Percentiles rank a stretch among this genome's conserved stretches.
Evolutionary conservation across 2,329 filamentous ascomycete species (phyloP).

Genomic region (Aspergillus fijiensis): DNA sequence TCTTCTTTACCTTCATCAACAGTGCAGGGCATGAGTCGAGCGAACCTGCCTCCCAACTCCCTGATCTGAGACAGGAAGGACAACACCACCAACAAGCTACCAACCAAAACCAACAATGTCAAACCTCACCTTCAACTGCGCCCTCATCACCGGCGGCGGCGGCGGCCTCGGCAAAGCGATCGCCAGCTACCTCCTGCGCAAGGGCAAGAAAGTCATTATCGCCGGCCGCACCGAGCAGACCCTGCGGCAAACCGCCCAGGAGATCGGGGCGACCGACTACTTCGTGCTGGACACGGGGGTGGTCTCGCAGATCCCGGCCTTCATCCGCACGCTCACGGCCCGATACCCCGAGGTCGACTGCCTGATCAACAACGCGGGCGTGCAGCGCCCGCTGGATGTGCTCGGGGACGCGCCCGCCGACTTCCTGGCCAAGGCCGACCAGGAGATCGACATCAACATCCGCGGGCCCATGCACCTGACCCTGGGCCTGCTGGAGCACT

Average conservation of each 20-base stretch:
- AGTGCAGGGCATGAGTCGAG: no score
- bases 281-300: constrained; percentile 55
- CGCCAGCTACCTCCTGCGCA: constrained; percentile 22
- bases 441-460: constrained; percentile 61
- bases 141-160: constrained; percentile 30
- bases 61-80: no score
- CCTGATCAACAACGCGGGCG: constrained; percentile 60
- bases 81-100: no score
- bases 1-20: no score
- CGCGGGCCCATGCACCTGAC: constrained; percentile 58
- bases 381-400: constrained; percentile 55
- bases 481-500: constrained; percentile 51
- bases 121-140: constrained; percentile 50
- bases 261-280: constrained; percentile 51
- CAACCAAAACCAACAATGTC: no score
- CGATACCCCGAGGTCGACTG: constrained; percentile 59
- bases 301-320: constrained; percentile 38
- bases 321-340: constrained; percentile 46
- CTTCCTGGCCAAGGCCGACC: constrained; percentile 52
- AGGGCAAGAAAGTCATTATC: constrained; percentile 28
- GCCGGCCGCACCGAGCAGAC: constrained; percentile 51
- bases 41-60: no score
- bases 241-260: constrained; percentile 44
- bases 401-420: constrained; percentile 31
- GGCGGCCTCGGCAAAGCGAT: constrained; percentile 28